Conservation (phyloP, 1,139 yeast species). For the Yamadazyma mexicana region DNA sequence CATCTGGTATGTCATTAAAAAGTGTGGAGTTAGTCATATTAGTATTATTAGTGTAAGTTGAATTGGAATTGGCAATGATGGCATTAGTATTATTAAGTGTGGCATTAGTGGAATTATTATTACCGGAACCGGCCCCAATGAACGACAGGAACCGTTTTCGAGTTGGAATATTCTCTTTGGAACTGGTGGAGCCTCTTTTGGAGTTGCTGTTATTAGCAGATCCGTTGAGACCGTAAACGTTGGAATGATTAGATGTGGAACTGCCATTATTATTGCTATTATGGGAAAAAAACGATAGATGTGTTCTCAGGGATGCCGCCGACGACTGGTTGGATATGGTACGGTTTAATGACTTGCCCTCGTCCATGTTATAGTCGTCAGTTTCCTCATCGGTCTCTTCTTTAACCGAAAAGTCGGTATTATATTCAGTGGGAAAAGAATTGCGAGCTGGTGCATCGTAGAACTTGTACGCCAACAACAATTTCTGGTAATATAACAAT, state of each 20-base stretch:
- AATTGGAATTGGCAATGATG: constrained; percentile 2
- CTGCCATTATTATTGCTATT: constrained; percentile 8
- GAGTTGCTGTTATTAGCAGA: constrained; percentile 2
- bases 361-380: constrained; percentile 16
- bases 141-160: constrained; percentile 29
- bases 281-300: constrained; percentile 18
- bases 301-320: constrained; percentile 18
- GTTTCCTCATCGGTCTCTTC: constrained; percentile 29
- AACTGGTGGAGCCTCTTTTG: constrained; percentile 12
- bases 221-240: constrained; percentile 7
- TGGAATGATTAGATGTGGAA: constrained; percentile 1
- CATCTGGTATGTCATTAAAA: constrained; percentile 1
- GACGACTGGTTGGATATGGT: constrained; percentile 24
- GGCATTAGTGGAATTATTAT: constrained; percentile 1
- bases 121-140: constrained; percentile 13
- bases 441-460: constrained; percentile 20
- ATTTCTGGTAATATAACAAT: constrained; percentile 35
- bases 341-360: constrained; percentile 19
- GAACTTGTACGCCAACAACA: constrained; percentile 38
- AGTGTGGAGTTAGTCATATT: constrained; percentile 1
- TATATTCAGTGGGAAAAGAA: background rate
- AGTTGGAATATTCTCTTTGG: constrained; percentile 18
- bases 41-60: constrained; percentile 2
- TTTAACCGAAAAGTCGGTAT: constrained; percentile 18
- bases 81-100: constrained; percentile 1